Base-by-base conservation (phyloP, 805 yeast species). In the Spathaspora girioi region DNA sequence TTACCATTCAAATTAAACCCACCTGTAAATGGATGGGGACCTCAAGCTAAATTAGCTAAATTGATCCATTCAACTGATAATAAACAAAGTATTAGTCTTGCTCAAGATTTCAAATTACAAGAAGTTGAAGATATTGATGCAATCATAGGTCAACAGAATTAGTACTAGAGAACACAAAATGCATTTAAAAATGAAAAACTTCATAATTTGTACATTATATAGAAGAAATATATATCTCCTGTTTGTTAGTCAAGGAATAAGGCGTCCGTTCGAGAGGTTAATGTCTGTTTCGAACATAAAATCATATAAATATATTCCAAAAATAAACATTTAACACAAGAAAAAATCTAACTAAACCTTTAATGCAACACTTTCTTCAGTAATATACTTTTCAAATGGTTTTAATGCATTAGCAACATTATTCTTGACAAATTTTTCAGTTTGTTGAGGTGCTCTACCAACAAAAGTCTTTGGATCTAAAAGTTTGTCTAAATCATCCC, bases 371-470 rank as follows among this genome's bases (percentile, higher is more conserved):
- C 80, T 82, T 62, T 85, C 89, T 45, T 78, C 69, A 60, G 83
- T 79, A 62, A 94, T 76, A 59, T 72, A 67, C 46, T 80, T 63
- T 64, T 79, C 67, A 73, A 79, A 87, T 48, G 89, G 89, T 56
- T 75, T 79, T 58, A 94, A 78, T 40, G 97, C 98, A 59, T 84
- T 74, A 49, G 84, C 86, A 51, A 94, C 98, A 53, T 93, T 96
- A 51, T 79, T 81, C 52, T 82, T 81, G 59, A 94, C 86, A 66
- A 94, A 94, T 73, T 92, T 93, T 69, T 87, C 97, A 51, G 96
- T 90, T 77, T 94, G 99, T 73, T 92, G 87, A 43, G 98, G 98
- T 50, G 99, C 99, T 72, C 99, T 89, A 62, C 99, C 99, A 46
- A 92, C 96, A 68, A 94, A 94, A 31, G 99, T 94, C 18, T 86